Conservation (phyloP, 163 green algal species). For the Chlorella variabilis region DNA sequence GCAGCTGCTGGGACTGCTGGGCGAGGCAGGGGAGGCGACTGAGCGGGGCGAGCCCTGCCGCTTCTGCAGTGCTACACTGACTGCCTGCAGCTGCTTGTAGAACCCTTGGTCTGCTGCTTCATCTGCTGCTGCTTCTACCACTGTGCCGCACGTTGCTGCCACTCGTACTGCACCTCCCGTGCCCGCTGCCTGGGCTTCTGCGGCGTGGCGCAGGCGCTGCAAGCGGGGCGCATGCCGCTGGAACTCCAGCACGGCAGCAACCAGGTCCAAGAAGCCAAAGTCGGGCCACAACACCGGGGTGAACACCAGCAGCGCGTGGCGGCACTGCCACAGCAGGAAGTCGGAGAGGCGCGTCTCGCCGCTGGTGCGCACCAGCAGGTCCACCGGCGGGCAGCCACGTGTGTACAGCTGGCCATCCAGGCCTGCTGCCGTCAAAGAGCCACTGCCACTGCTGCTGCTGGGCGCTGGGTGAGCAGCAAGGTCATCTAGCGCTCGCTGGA, state of each 20-base stretch:
- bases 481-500: conserved; percentile 12
- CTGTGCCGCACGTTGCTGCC: not conserved
- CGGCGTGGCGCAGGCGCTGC: not conserved
- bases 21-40: conserved; percentile 11
- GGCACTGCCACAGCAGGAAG: conserved; percentile 92
- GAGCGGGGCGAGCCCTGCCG: conserved; percentile 4
- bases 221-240: conserved; percentile 48
- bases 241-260: conserved; percentile 65
- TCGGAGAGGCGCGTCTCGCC: conserved; percentile 92
- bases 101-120: not conserved
- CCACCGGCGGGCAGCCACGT: conserved; percentile 58
- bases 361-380: conserved; percentile 85
- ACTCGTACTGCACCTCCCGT: not conserved
- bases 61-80: not conserved
- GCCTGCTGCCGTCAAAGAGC: not conserved
- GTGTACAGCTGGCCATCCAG: conserved; percentile 18
- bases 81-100: not conserved
- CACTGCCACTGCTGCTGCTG: not conserved
- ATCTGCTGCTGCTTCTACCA: not conserved
- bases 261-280: conserved; percentile 76
- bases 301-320: conserved; percentile 75
- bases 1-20: conserved; percentile 5
- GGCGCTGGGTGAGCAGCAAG: not conserved
- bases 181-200: not conserved
- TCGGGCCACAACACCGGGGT: conserved; percentile 78